Conservation (phyloP, 2,329 filamentous ascomycete species). For the Sporothrix mexicana region DNA sequence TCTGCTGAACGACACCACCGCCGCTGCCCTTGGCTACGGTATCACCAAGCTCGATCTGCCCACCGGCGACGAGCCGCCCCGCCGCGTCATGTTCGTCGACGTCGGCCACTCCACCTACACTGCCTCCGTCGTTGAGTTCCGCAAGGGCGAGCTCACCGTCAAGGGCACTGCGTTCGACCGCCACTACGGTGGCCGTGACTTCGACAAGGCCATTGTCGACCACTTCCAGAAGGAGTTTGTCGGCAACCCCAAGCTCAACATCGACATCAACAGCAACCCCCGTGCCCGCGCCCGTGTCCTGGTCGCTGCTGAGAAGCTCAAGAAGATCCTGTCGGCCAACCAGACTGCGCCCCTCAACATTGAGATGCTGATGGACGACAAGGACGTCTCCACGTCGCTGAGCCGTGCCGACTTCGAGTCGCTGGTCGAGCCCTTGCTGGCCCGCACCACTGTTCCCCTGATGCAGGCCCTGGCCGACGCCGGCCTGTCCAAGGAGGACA, state of each 20-base stretch:
- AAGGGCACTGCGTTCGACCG: slow-evolving; percentile 92
- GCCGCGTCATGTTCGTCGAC: slow-evolving; percentile 89
- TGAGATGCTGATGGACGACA: slow-evolving; percentile 97
- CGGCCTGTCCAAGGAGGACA: slow-evolving; percentile 87
- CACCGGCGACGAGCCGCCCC: slow-evolving; percentile 84
- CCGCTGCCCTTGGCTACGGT: slow-evolving; percentile 92
- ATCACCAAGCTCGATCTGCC: slow-evolving; percentile 98
- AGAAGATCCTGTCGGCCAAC: slow-evolving; percentile 98
- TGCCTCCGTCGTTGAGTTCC: slow-evolving; percentile 91
- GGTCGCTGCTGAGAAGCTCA: slow-evolving; percentile 92
- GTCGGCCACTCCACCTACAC: slow-evolving; percentile 98
- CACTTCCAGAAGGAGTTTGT: slow-evolving; percentile 96
- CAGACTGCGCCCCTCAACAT: slow-evolving; percentile 91
- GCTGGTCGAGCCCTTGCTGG: slow-evolving; percentile 82
- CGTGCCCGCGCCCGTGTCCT: slow-evolving; percentile 89
- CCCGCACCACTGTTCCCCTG: slow-evolving; percentile 73
- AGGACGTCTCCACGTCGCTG: slow-evolving; percentile 86
- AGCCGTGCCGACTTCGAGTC: slow-evolving; percentile 94
- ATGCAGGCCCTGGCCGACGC: slow-evolving; percentile 95
- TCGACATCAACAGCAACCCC: slow-evolving; percentile 89
- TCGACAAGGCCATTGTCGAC: slow-evolving; percentile 92
- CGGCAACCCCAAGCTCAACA: slow-evolving; percentile 97
- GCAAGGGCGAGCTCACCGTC: slow-evolving; percentile 93
- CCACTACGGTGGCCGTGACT: slow-evolving; percentile 96
- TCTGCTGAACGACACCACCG: slow-evolving; percentile 97